These are phyloP conservation scores for Sporothrix dimorphospora DNA, from an alignment of 2,329 filamentous ascomycete genomes.

Conservation along the genomic window DNA sequence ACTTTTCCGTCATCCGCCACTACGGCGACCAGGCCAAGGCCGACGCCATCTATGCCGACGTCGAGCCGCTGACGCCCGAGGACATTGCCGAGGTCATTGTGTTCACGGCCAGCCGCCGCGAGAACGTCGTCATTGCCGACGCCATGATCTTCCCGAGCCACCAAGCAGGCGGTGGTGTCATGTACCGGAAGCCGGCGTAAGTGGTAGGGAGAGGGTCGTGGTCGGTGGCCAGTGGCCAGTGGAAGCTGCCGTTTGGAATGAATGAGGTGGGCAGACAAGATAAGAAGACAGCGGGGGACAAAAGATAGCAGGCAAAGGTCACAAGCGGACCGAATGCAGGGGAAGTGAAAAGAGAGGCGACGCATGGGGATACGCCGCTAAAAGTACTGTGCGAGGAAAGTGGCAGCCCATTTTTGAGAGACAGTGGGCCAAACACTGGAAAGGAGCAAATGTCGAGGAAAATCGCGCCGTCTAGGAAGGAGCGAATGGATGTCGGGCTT, in stretches of 20 bases:
- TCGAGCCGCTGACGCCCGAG: conserved; percentile 82
- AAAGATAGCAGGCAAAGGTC: no score
- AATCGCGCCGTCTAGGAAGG: no score
- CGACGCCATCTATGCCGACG: conserved; percentile 83
- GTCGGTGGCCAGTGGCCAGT: neutral
- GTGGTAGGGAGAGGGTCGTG: neutral
- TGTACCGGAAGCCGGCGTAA: conserved; percentile 24
- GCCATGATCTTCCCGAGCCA: conserved; percentile 86
- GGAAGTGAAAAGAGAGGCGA: no score
- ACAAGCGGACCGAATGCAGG: no score
- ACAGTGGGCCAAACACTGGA: no score
- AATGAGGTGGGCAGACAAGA: no score
- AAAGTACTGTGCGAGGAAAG: no score
- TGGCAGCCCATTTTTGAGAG: no score
- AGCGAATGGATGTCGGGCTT: no score
- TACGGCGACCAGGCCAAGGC: conserved; percentile 88
- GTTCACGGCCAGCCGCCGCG: conserved; percentile 78
- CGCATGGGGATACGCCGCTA: no score
- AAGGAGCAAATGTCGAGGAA: no score
- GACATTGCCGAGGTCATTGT: conserved; percentile 92
- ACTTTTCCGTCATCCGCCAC: conserved; percentile 87
- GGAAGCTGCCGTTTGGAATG: neutral
- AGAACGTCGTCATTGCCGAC: conserved; percentile 91
- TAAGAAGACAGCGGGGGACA: no score
- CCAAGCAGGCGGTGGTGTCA: conserved; percentile 56